These are phyloP conservation scores for Pythium insidiosum DNA, from an alignment of 352 stramenopile genomes.

Conservation along the genomic window DNA sequence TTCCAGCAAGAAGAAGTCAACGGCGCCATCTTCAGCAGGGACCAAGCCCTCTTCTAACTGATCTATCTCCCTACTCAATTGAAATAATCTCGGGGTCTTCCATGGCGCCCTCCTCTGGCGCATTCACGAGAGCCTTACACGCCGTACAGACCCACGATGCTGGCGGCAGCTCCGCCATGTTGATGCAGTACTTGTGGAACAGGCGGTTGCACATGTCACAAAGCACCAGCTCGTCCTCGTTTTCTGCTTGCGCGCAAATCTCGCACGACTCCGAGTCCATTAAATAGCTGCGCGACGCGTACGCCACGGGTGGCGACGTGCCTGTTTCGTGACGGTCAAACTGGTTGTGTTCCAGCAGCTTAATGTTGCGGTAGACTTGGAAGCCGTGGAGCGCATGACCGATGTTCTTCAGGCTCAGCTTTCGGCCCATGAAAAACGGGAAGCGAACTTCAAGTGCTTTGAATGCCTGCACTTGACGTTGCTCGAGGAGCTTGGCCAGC, in stretches of 20 bases:
- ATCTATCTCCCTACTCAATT: conserved; percentile 28
- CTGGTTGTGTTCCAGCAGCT: conserved; percentile 62
- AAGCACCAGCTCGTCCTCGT: conserved; percentile 64
- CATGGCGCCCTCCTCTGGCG: conserved; percentile 41
- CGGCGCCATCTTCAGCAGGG: neutral
- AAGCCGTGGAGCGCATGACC: conserved; percentile 73
- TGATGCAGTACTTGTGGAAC: conserved; percentile 80
- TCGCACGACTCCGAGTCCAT: conserved; percentile 71
- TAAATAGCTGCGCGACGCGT: conserved; percentile 65
- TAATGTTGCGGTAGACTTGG: conserved; percentile 81
- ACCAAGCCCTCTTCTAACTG: neutral
- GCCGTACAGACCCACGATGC: conserved; percentile 72
- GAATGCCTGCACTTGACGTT: conserved; percentile 71
- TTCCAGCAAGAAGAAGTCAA: conserved; percentile 20
- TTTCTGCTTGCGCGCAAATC: conserved; percentile 39
- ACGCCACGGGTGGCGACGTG: conserved; percentile 42
- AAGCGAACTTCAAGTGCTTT: conserved; percentile 77
- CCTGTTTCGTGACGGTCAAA: conserved; percentile 58
- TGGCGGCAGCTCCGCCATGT: conserved; percentile 66
- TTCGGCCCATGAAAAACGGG: conserved; percentile 72
- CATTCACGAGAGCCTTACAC: conserved; percentile 63
- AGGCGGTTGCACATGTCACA: conserved; percentile 80
- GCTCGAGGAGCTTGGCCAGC: conserved; percentile 57
- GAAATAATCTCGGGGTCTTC: conserved; percentile 51
- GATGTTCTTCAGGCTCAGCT: conserved; percentile 80